Evolutionary conservation across 2,329 filamentous ascomycete species (phyloP), one percentile per base, ranked within the genome.

Genomic region (Trichoderma asperellum): DNA sequence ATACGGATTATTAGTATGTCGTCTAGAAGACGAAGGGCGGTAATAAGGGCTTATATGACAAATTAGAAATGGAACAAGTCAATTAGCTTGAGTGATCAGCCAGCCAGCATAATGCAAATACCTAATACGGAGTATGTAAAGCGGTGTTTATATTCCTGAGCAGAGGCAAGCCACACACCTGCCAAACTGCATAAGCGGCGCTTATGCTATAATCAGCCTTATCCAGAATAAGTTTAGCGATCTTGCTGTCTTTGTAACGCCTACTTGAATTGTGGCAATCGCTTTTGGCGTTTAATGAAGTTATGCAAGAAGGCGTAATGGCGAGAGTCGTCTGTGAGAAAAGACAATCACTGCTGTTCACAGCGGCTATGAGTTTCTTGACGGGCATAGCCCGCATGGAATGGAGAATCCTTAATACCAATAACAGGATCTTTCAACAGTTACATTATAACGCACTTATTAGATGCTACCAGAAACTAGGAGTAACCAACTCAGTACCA

Each of bases 241-340:
- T 37, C 4, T 52, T 67, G 55, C 55, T 43, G 3, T 16, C 21
- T 59, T 29, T 10, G 7, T 2, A n/a, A n/a, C 40, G 16, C 40
- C 52, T 49, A 29, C 27, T 5, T 32, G 8, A n/a, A 12, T 11
- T 58, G 29, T 40, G 14, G 8, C 27, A 0, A 49, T 2, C 53
- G n/a, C n/a, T 24, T 12, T 16, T 58, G 4, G 53, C 29, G 24
- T 35, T 37, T 49, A 34, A 32, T 67, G 63, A 67, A 52, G 16
- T 35, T 65, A 21, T 67, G 29, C 53, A 67, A 35, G 40, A 34
- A 24, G n/a, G 35, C 52, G 62, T 12, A 56, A 43, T 49, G n/a
- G 47, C n/a, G 8, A 49, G n/a, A 37, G 2, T 43, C 18, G 2
- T n/a, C 27, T 12, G 29, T 21, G n/a, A 10, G 5, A 18, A 35